Evolutionary conservation across 495 filamentous ascomycete species (phyloP), one percentile per base, ranked within the genome.

Genomic region (Penicillium dipodomyicola): DNA sequence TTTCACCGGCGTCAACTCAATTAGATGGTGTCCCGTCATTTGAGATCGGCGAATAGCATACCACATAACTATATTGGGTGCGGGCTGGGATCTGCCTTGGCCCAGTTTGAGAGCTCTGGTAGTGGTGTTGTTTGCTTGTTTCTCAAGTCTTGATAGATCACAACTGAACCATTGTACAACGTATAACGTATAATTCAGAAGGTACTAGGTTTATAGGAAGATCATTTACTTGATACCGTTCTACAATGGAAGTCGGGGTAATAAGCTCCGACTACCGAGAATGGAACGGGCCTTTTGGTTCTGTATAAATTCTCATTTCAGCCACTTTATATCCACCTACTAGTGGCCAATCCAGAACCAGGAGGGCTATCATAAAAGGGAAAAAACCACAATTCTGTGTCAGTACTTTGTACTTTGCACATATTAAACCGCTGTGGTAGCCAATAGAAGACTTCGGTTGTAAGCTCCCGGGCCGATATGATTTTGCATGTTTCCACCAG

Each of bases 1-100:
- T 32, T 44, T 32, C 49, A 40, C 61, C 55, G 61, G 64, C 64
- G 58, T 54, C 27, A 64, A 66, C 61, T 66, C 58, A 61, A 66
- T 64, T 64, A 30, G 35, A 35, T 42, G 43, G 55, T 54, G 3
- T 23, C 17, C 54, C 41, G 39, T n/a, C 33, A 45, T n/a, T 47
- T 27, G 43, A 47, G 58, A 66, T 59, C 61, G 55, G 52, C 58
- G 43, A 55, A 64, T 57, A 52, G 51, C 14, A 25, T 23, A 23
- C 23, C 5, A 23, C 23, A 49, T 42, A 41, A 17, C 46, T 23
- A 40, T 20, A 40, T 54, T 45, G 17, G 51, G 29, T 40, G 49
- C 47, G 32, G 25, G n/a, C 37, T 57, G 19, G 58, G 46, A 54
- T 49, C 43, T 33, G 23, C 49, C 39, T 23, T 30, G 42, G 49